phyloP scores from a whole-genome alignment of 1,284 basidiomycete genomes.

The Omphalotus olearius region DNA sequence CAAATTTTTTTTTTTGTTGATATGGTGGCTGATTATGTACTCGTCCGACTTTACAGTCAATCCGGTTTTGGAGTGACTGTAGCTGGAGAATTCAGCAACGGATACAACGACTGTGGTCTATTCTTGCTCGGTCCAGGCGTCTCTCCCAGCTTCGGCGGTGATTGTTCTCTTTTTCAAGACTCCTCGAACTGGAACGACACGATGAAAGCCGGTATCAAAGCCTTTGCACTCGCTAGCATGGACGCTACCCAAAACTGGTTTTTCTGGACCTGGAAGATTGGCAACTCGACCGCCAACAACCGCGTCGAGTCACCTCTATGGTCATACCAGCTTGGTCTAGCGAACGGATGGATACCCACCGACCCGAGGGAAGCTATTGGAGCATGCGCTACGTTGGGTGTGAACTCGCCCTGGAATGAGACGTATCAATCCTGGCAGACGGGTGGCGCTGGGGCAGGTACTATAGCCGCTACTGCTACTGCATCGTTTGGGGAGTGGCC shows the following conservation, averaged over 20 bases:
- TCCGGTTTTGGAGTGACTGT: slow-evolving; percentile 59
- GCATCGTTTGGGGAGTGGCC: slow-evolving; percentile 52
- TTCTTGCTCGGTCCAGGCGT: slow-evolving; percentile 58
- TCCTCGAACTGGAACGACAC: slow-evolving; percentile 53
- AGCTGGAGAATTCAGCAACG: slow-evolving; percentile 68
- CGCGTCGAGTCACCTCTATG: slow-evolving; percentile 66
- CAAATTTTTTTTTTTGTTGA: not conserved
- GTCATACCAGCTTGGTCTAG: slow-evolving; percentile 80
- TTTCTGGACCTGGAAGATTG: slow-evolving; percentile 81
- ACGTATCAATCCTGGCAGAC: slow-evolving; percentile 69
- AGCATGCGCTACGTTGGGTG: slow-evolving; percentile 55
- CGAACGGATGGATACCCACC: slow-evolving; percentile 75
- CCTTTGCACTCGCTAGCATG: slow-evolving; percentile 56
- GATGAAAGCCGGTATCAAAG: slow-evolving; percentile 52
- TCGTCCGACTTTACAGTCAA: slow-evolving; percentile 23
- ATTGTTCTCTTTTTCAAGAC: slow-evolving; percentile 59
- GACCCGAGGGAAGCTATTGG: slow-evolving; percentile 73
- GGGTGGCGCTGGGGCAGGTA: slow-evolving; percentile 70
- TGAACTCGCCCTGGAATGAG: slow-evolving; percentile 46
- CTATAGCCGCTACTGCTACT: slow-evolving; percentile 45
- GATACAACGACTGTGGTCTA: slow-evolving; percentile 64
- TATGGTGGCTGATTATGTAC: no score
- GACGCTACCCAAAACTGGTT: slow-evolving; percentile 55
- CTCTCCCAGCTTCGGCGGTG: slow-evolving; percentile 43
- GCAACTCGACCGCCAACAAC: slow-evolving; percentile 54